These are phyloP conservation scores for Yamadazyma tumulicola DNA, from an alignment of 805 yeast genomes.

Conservation along the genomic window DNA sequence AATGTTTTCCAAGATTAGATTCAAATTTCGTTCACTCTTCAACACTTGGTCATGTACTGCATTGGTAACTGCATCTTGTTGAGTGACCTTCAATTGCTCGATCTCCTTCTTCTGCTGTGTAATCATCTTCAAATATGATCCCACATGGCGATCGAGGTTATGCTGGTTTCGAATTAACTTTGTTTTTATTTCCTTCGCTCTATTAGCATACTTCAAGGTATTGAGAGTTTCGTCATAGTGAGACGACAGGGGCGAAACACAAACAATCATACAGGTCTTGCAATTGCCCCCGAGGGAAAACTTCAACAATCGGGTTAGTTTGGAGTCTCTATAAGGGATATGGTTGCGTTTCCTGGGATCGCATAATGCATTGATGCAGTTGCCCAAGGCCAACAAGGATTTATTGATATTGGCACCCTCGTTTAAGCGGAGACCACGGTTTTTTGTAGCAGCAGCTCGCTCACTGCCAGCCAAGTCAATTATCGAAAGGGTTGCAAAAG, in stretches of 20 bases:
- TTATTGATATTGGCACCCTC: conserved; percentile 95
- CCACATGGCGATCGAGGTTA: conserved; percentile 76
- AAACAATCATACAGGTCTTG: conserved; percentile 93
- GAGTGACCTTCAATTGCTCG: conserved; percentile 59
- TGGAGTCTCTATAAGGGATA: conserved; percentile 89
- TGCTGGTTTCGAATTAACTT: conserved; percentile 71
- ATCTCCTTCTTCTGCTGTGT: conserved; percentile 76
- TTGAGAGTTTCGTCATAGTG: conserved; percentile 94
- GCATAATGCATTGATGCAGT: conserved; percentile 89
- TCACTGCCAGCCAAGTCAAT: conserved; percentile 96
- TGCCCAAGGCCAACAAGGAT: conserved; percentile 85
- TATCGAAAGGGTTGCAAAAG: conserved; percentile 76
- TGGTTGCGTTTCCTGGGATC: conserved; percentile 65
- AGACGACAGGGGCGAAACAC: conserved; percentile 79
- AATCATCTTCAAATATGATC: conserved; percentile 79
- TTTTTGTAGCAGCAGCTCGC: conserved; percentile 85
- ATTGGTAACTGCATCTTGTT: conserved; percentile 38
- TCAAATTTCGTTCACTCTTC: conserved; percentile 36
- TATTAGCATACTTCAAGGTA: conserved; percentile 84
- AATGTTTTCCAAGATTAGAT: conserved; percentile 39
- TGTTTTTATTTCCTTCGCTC: conserved; percentile 89
- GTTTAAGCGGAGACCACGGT: conserved; percentile 72
- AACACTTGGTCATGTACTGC: conserved; percentile 31
- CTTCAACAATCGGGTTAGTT: conserved; percentile 79
- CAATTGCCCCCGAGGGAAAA: conserved; percentile 93